These are phyloP conservation scores for Sambucus nigra DNA, from an alignment of 129 eudicot species.

Conservation along the genomic window DNA sequence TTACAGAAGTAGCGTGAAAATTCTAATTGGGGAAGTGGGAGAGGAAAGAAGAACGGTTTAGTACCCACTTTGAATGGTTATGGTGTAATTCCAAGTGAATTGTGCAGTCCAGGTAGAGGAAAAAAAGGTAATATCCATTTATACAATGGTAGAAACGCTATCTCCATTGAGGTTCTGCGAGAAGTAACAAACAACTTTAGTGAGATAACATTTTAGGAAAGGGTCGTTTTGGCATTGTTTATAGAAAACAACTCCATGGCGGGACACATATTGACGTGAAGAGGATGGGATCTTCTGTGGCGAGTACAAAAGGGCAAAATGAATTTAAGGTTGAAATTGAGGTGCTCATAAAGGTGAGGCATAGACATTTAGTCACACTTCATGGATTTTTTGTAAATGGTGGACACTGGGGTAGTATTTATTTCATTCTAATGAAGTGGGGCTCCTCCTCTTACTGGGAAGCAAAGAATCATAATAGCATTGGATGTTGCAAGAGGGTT, in stretches of 20 bases:
- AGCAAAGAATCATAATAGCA: conserved; percentile 48
- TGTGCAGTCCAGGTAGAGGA: conserved; percentile 17
- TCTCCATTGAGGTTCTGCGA: conserved; percentile 44
- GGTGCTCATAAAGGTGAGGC: conserved; percentile 64
- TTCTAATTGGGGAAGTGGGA: conserved; percentile 6
- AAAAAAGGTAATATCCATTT: conserved; percentile 22
- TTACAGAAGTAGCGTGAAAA: conserved; percentile 17
- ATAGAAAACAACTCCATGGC: conserved; percentile 47
- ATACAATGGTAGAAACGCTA: conserved; percentile 38
- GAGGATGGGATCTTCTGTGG: conserved; percentile 48
- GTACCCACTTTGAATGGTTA: conserved; percentile 14
- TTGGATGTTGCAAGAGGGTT: conserved; percentile 79
- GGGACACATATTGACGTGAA: conserved; percentile 65
- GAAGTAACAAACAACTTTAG: conserved; percentile 46
- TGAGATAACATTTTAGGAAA: conserved; percentile 40
- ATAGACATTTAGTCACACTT: conserved; percentile 58
- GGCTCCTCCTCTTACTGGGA: conserved; percentile 43
- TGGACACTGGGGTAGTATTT: conserved; percentile 53
- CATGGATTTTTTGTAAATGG: conserved; percentile 57
- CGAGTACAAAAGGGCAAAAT: conserved; percentile 39
- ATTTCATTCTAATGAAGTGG: conserved; percentile 32
- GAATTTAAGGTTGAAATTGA: conserved; percentile 74
- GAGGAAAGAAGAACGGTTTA: not conserved
- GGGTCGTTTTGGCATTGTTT: conserved; percentile 75
- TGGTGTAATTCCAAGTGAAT: conserved; percentile 8